Base-by-base conservation (phyloP, 2,329 filamentous ascomycete species). In the Colletotrichum cereale region DNA sequence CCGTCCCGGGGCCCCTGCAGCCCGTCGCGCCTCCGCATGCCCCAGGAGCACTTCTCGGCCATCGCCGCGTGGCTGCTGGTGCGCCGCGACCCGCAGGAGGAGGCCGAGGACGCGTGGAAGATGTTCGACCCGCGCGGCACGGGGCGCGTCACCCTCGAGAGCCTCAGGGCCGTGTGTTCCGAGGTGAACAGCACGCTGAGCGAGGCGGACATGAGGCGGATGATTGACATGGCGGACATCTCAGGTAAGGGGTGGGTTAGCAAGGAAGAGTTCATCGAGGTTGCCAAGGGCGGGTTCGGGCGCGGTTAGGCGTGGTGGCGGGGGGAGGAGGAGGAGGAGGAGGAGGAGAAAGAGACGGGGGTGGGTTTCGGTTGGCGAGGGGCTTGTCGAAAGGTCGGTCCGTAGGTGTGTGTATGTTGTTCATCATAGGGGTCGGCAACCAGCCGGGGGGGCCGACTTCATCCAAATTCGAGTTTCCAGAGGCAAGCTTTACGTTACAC, bases 141-240 rank as follows among this genome's bases (percentile, higher is more conserved):
- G 83, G 96, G 96, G 8, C 91, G 93, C 75, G 97, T 99, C 76
- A 95, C 92, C 63, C 84, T 98, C 58, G 93, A 96, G 72, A 96
- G 98, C 84, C 84, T 99, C 82, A 87, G 94, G 73, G 87, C 94
- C 68, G 94, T 98, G 34, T 95, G 96, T 69, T 89, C 94, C 77
- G 96, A 98, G 80, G 86, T 99, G 74, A 96, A 96, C 10, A 81
- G 82, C 53, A 94, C 93, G 16, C 86, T 99, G 75, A 94, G 96
- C 76, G 96, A 99, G 78, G 93, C 97, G 77, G 96, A 99, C 81
- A 86, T 99, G 73, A 87, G 90, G 76, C 95, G 95, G 74, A 99
- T 99, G 96, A 96, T 99, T 84, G 95, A 98, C 78, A 96, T 98
- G 82, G 97, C 98, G 84, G 96, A 99, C 84, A 87, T 98, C 74